Base-by-base conservation (phyloP, 2,329 filamentous ascomycete species). In the Raffaelea deltoideospora region DNA sequence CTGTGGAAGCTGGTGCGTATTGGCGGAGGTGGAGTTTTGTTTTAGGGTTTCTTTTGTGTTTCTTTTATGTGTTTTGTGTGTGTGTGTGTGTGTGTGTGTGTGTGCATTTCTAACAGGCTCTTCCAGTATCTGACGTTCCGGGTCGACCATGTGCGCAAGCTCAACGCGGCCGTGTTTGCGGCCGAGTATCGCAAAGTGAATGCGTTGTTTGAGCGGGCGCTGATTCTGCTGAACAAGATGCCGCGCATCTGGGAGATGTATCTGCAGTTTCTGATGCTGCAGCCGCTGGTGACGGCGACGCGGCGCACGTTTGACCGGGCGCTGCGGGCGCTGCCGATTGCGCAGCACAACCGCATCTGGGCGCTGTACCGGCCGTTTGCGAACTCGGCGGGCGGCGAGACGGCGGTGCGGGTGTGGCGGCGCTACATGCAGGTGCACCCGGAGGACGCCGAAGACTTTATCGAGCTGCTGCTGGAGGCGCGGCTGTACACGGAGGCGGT, bases 161-260 rank as follows among this genome's bases (percentile, higher is more conserved):
- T 88, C 47, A 96, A 94, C 55, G 76, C 88, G 11, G 81, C 83
- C 38, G 69, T 77, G 39, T 85, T 82, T 55, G 74, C 75, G 36
- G 63, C 72, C 41, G 87, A 98, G 52, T 96, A 80, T 59, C 72
- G 77, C 52, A 98, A 96, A 59, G 86, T 96, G 54, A 98, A 98
- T 55, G 71, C 83, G 37, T 73, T 96, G 29, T 98, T 94, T 54
- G 90, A 98, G 61, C 74, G 84, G 48, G 87, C 90, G 4, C 64
- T 98, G 35, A 83, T 95, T 40, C 68, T 98, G 29, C 71, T 98
- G 43, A 95, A 98, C 62, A 98, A 98, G 62, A 98, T 98, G 90
- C 90, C 92, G 19, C 74, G 76, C 47, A 90, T 98, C 53, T 98
- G 90, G 92, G 87, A 95, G 55, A 84, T 96, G 76, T 98, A 95